Evolutionary conservation across 2,329 filamentous ascomycete species (phyloP).

Genomic region (Trichoderma sp.): DNA sequence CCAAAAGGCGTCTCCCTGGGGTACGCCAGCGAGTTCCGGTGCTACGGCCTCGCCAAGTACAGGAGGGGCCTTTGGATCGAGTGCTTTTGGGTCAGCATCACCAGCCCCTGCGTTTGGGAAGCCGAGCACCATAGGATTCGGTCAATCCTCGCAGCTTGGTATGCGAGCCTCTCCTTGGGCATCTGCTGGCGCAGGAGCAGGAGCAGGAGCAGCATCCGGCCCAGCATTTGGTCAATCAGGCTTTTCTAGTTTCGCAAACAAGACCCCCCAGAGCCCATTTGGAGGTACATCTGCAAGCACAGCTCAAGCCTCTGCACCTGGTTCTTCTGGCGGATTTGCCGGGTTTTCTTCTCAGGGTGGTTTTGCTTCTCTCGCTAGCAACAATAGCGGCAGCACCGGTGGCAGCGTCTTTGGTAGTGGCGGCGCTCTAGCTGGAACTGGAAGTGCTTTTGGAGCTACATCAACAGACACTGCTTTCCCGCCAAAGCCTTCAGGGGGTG

Average conservation of each 20-base stretch:
- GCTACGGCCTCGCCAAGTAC: conserved; percentile 30
- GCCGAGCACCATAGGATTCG: conserved; percentile 49
- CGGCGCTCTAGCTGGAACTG: conserved; percentile 34
- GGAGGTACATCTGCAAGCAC: conserved; percentile 30
- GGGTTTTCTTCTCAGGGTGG: conserved; percentile 53
- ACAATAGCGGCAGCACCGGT: conserved; percentile 34
- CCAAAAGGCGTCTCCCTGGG: conserved; percentile 52
- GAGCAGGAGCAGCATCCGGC: background rate
- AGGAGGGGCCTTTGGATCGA: conserved; percentile 44
- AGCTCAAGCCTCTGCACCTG: conserved; percentile 30
- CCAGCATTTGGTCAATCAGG: conserved; percentile 55
- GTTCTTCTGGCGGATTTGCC: conserved; percentile 49
- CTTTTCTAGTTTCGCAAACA: conserved; percentile 43
- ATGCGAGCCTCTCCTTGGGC: conserved; percentile 54
- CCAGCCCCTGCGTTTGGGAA: conserved; percentile 48
- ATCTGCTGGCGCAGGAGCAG: conserved; percentile 25
- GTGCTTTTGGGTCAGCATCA: conserved; percentile 41
- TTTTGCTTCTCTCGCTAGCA: conserved; percentile 49
- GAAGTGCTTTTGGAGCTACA: conserved; percentile 32
- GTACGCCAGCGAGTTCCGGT: conserved; percentile 30
- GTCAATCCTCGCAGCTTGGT: conserved; percentile 48
- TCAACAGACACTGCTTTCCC: conserved; percentile 38
- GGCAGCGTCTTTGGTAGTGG: conserved; percentile 38
- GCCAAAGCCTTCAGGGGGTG: conserved; percentile 42
- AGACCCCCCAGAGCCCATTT: conserved; percentile 38